phyloP scores from a whole-genome alignment of 371 early-diverging fungal genomes.

The Quaeritorhiza haematococci region DNA sequence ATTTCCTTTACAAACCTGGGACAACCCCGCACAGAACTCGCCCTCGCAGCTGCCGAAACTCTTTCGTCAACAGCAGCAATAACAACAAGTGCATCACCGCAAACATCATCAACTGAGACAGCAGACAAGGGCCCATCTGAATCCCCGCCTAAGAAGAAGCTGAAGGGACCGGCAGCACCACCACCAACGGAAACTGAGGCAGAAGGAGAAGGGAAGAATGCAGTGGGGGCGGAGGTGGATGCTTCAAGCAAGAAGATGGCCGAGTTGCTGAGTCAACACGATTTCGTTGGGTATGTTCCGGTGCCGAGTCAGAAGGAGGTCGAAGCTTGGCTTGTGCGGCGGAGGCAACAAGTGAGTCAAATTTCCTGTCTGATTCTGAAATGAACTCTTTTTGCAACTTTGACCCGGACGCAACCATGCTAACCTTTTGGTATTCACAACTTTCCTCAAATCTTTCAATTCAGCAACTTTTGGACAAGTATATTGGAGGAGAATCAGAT shows the following conservation, averaged over 20 bases:
- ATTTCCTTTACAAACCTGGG: background rate
- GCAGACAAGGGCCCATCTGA: too few relatives aligned
- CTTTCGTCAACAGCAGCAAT: background rate
- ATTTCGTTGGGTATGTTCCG: too few relatives aligned
- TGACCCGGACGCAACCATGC: too few relatives aligned
- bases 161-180: too few relatives aligned
- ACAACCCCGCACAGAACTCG: background rate
- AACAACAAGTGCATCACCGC: background rate
- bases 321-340: constrained; percentile 67
- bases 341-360: constrained; percentile 66
- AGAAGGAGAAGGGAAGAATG: background rate
- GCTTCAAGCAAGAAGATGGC: background rate
- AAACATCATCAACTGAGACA: too few relatives aligned
- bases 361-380: too few relatives aligned
- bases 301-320: constrained; percentile 69
- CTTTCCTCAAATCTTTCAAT: too few relatives aligned
- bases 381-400: too few relatives aligned
- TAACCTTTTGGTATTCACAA: too few relatives aligned
- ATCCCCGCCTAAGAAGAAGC: too few relatives aligned
- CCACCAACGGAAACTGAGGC: background rate
- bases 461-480: too few relatives aligned
- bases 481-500: too few relatives aligned
- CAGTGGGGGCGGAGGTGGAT: background rate
- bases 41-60: background rate
- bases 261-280: background rate